Conservation (phyloP, 305 asterid species). For the Fraxinus sp. region DNA sequence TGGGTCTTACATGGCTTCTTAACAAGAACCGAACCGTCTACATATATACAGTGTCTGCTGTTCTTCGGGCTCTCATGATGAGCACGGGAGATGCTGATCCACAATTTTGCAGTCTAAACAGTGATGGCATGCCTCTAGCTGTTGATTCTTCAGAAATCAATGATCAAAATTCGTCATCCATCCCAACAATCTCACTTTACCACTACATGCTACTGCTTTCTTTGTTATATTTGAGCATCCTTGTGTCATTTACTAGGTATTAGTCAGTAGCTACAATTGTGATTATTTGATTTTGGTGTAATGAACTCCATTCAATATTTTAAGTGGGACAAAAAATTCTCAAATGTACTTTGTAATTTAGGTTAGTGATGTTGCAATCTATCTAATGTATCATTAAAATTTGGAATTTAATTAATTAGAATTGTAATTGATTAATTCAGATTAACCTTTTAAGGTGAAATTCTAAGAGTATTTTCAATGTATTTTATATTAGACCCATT, state of each 20-base stretch:
- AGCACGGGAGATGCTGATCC: slow-evolving; percentile 44
- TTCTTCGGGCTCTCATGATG: slow-evolving; percentile 78
- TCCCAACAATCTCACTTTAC: slow-evolving; percentile 23
- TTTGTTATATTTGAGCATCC: slow-evolving; percentile 33
- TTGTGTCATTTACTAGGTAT: slow-evolving; percentile 20
- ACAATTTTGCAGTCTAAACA: slow-evolving; percentile 56
- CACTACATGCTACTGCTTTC: slow-evolving; percentile 35
- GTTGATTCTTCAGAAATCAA: slow-evolving; percentile 79
- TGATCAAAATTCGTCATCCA: slow-evolving; percentile 49
- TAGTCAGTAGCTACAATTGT: slow-evolving; percentile 25
- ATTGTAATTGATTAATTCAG: no score
- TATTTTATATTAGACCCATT: no score
- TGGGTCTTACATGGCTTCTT: slow-evolving; percentile 93
- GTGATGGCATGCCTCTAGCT: slow-evolving; percentile 86
- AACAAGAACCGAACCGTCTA: slow-evolving; percentile 68
- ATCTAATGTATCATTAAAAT: no score
- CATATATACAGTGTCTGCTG: slow-evolving; percentile 76
- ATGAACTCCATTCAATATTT: background rate
- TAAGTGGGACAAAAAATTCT: no score
- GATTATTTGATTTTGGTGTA: slow-evolving; percentile 20
- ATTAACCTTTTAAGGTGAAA: no score
- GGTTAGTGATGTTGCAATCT: no score
- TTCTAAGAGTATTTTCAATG: no score
- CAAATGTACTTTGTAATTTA: no score
- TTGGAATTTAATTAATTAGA: no score